These are phyloP conservation scores for Zygosaccharomyces kombuchaensis DNA, from an alignment of 805 yeast species.

Conservation along the genomic window DNA sequence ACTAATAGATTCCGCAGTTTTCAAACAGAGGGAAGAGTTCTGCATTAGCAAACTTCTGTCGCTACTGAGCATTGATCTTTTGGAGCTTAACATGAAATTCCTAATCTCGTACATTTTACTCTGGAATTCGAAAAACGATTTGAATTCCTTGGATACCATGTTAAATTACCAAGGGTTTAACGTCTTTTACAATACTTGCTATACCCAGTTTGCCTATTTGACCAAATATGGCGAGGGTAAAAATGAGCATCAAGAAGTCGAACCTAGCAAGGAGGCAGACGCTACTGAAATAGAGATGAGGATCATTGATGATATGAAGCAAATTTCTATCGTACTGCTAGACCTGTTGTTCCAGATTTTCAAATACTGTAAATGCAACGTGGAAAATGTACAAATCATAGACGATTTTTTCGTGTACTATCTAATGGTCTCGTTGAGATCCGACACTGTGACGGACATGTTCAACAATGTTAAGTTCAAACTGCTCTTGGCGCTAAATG, in stretches of 20 bases:
- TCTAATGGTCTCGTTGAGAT: constrained; percentile 43
- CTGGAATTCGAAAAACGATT: constrained; percentile 42
- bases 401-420: constrained; percentile 44
- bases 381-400: constrained; percentile 40
- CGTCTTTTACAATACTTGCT: constrained; percentile 41
- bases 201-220: constrained; percentile 35
- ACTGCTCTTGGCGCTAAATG: constrained; percentile 70
- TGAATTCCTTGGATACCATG: constrained; percentile 41
- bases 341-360: constrained; percentile 55
- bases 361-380: constrained; percentile 43
- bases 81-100: constrained; percentile 38
- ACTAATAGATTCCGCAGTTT: constrained; percentile 35
- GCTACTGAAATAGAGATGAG: constrained; percentile 29
- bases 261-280: constrained; percentile 8
- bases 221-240: constrained; percentile 28
- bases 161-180: constrained; percentile 51
- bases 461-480: constrained; percentile 65
- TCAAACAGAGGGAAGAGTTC: constrained; percentile 39
- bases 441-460: constrained; percentile 48
- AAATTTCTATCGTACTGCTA: constrained; percentile 42
- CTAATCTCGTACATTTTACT: constrained; percentile 42
- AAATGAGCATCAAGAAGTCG: constrained; percentile 12
- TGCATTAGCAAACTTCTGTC: constrained; percentile 49
- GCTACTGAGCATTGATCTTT: constrained; percentile 36
- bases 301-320: constrained; percentile 35